phyloP scores from a whole-genome alignment of 345 rosid genomes.

The Eucalyptus globulus region DNA sequence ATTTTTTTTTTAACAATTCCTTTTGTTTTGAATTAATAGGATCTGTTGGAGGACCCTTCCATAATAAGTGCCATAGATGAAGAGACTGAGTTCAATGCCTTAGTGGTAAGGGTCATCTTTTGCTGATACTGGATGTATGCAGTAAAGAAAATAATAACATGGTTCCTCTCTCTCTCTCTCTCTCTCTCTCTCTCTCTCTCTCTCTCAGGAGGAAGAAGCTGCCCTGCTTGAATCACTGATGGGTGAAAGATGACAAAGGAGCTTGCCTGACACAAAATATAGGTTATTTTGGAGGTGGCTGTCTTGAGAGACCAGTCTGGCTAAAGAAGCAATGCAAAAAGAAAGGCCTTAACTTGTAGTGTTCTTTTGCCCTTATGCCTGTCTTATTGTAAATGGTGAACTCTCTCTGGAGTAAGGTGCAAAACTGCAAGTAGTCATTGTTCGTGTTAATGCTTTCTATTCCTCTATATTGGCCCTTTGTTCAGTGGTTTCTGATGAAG shows the following conservation, averaged over 20 bases:
- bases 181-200: background rate
- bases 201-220: conserved; percentile 79
- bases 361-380: background rate
- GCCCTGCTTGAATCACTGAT: conserved; percentile 72
- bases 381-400: background rate
- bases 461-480: background rate
- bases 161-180: background rate
- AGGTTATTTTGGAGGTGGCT: background rate
- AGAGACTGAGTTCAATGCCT: conserved; percentile 87
- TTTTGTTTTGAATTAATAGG: conserved; percentile 17
- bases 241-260: conserved; percentile 35
- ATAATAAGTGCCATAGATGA: conserved; percentile 69
- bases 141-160: background rate
- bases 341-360: background rate
- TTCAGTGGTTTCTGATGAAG: background rate
- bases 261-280: background rate
- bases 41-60: conserved; percentile 75
- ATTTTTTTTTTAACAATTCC: background rate
- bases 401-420: background rate
- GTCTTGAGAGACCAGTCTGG: background rate
- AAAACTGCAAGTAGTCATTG: background rate
- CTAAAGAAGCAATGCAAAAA: background rate
- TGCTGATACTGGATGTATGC: background rate
- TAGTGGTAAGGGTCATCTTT: conserved; percentile 50
- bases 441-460: background rate